Evolutionary conservation across 2,329 filamentous ascomycete species (phyloP).

Genomic region (Pseudocercospora vitis): DNA sequence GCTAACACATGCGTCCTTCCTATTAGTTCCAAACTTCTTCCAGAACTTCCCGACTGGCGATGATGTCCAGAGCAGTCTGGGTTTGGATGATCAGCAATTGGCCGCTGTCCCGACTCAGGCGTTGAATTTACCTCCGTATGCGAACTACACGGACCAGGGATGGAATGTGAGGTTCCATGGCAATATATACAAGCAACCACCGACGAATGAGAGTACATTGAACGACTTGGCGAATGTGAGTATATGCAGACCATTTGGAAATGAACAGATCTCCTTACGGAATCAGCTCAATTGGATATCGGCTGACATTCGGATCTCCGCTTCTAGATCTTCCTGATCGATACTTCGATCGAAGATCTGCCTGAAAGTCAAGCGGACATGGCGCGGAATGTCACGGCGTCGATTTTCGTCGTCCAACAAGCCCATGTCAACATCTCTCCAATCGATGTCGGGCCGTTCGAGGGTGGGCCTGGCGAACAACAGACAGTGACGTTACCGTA

Average conservation of each 20-base stretch:
- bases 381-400: constrained; percentile 70
- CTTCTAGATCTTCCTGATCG: constrained; percentile 74
- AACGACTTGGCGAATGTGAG: constrained; percentile 67
- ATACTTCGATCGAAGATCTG: constrained; percentile 61
- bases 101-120: constrained; percentile 67
- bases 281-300: too few species aligned
- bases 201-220: constrained; percentile 63
- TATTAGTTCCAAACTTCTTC: constrained; percentile 70
- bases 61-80: constrained; percentile 61
- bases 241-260: too few species aligned
- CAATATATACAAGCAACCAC: constrained; percentile 77
- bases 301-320: too few species aligned
- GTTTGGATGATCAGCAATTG: constrained; percentile 59
- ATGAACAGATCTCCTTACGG: too few species aligned
- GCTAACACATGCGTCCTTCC: too few species aligned
- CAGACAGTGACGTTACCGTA: constrained; percentile 66
- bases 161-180: constrained; percentile 77
- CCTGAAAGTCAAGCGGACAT: constrained; percentile 61
- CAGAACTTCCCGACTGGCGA: constrained; percentile 61
- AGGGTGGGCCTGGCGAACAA: constrained; percentile 51
- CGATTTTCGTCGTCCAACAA: constrained; percentile 76
- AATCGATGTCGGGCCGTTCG: constrained; percentile 61
- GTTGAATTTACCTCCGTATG: constrained; percentile 65
- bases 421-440: constrained; percentile 59
- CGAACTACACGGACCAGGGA: constrained; percentile 74